phyloP scores from a whole-genome alignment of 2,329 filamentous ascomycete species.

The Cladophialophora bantiana region DNA sequence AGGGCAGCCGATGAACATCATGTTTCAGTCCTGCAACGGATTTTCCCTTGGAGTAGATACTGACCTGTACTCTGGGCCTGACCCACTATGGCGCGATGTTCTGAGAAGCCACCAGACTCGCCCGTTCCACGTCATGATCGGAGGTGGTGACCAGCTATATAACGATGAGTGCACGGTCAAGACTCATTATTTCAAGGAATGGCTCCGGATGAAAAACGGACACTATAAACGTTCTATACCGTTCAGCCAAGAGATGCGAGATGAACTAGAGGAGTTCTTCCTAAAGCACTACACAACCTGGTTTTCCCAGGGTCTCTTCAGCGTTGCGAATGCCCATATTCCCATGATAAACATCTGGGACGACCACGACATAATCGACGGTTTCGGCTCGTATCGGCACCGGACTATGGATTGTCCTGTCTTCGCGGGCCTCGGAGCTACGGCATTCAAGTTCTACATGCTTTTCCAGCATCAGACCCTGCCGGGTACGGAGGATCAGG shows the following conservation, averaged over 20 bases:
- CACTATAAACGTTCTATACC: slow-evolving; percentile 78
- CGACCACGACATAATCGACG: slow-evolving; percentile 90
- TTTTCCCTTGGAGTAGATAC: slow-evolving; percentile 83
- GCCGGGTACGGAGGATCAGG: slow-evolving; percentile 77
- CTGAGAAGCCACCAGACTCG: slow-evolving; percentile 87
- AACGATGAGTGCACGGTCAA: slow-evolving; percentile 83
- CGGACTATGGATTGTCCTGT: slow-evolving; percentile 90
- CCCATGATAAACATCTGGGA: slow-evolving; percentile 99
- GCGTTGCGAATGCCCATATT: slow-evolving; percentile 91
- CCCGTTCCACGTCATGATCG: slow-evolving; percentile 98
- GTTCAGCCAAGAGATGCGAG: slow-evolving; percentile 81
- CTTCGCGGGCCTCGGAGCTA: slow-evolving; percentile 84
- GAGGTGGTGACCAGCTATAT: slow-evolving; percentile 95
- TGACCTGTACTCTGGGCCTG: slow-evolving; percentile 84
- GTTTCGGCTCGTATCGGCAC: slow-evolving; percentile 91
- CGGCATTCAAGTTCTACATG: slow-evolving; percentile 99
- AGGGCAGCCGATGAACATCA: slow-evolving; percentile 92
- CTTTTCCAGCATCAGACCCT: slow-evolving; percentile 96
- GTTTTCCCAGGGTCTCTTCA: slow-evolving; percentile 95
- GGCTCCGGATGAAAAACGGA: slow-evolving; percentile 81
- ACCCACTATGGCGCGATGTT: slow-evolving; percentile 96
- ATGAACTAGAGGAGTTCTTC: slow-evolving; percentile 88
- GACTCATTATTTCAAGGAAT: slow-evolving; percentile 78
- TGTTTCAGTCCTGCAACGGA: slow-evolving; percentile 98
- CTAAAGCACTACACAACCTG: slow-evolving; percentile 88